Conservation (phyloP, 2,329 filamentous ascomycete genomes). For the Coleophoma eucalyptorum region DNA sequence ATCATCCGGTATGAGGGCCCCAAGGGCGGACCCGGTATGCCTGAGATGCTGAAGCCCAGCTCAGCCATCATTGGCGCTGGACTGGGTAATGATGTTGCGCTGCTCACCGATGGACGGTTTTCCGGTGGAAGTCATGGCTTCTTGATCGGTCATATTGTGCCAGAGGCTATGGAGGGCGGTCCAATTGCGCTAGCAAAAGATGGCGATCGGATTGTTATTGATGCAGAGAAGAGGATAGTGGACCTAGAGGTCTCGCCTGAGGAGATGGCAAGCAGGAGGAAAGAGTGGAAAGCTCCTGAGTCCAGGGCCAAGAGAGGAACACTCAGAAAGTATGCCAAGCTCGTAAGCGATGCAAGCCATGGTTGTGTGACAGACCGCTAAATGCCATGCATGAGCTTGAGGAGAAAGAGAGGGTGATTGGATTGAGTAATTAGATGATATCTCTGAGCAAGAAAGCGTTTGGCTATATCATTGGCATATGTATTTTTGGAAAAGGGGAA, state of each 20-base stretch:
- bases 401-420: too few species aligned
- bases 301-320: constrained; percentile 55
- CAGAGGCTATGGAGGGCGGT: constrained; percentile 56
- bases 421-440: too few species aligned
- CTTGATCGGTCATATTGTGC: constrained; percentile 58
- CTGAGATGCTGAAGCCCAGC: constrained; percentile 69
- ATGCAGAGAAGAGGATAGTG: constrained; percentile 50
- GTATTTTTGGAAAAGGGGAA: too few species aligned
- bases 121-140: constrained; percentile 57
- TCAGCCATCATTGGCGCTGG: constrained; percentile 72
- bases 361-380: constrained; percentile 51
- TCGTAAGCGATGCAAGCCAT: constrained; percentile 52
- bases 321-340: constrained; percentile 51
- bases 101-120: constrained; percentile 69
- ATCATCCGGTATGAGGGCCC: constrained; percentile 73
- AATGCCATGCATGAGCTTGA: too few species aligned
- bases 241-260: constrained; percentile 46
- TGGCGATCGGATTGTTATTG: constrained; percentile 56
- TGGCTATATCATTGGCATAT: too few species aligned
- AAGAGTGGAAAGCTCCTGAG: constrained; percentile 47
- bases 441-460: too few species aligned
- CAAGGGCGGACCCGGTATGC: constrained; percentile 72
- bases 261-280: constrained; percentile 44
- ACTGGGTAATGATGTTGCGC: constrained; percentile 58
- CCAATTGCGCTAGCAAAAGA: constrained; percentile 55